Evolutionary conservation across 306 rosid genomes (phyloP), one percentile per base, ranked within the genome.

Genomic region (Alnus glutinosa): DNA sequence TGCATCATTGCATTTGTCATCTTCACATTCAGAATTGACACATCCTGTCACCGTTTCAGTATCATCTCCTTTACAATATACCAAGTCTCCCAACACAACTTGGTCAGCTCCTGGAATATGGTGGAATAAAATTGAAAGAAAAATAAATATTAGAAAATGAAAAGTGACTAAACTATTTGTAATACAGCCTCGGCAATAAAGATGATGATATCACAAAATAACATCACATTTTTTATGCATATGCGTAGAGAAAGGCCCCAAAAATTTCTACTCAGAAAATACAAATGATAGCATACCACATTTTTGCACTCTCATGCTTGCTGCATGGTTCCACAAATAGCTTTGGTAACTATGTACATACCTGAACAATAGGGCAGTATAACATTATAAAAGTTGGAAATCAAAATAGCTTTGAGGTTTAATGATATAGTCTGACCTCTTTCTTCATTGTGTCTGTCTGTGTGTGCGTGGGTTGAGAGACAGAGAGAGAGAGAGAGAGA

Each of bases 261-360:
- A 75, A 78, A 73, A 48, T 55, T 34, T 63, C 55, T 51, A 12
- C 1, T 4, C 14, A 58, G 54, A 55, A 66, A 59, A 55, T 62
- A 50, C 51, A 77, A 77, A 75, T 10, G 71, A 77, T 71, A 82
- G 85, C 87, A 75, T 86, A 91, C 99, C 99, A 78, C 88, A 89
- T 81, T 90, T 91, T 83, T 95, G 89, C 87, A 93, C 94, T 87
- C 99, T 93, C 78, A 73, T 79, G 85, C 97, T 95, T 51, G 98
- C 94, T 66, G 98, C 96, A 81, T 93, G 91, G 84, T 93, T 95
- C 99, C 98, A 95, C 81, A 95, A 86, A 84, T 88, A 91, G 92
- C 99, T 95, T 88, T 95, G 99, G 75, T 93, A 95, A 86, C 99
- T 93, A 79, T 95, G 98, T 28, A 95, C 88, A 74, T 95, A 95